Evolutionary conservation across 768 basidiomycete species (phyloP), one percentile per base, ranked within the genome.

Genomic region (Chalciporus sphaerocephalus): DNA sequence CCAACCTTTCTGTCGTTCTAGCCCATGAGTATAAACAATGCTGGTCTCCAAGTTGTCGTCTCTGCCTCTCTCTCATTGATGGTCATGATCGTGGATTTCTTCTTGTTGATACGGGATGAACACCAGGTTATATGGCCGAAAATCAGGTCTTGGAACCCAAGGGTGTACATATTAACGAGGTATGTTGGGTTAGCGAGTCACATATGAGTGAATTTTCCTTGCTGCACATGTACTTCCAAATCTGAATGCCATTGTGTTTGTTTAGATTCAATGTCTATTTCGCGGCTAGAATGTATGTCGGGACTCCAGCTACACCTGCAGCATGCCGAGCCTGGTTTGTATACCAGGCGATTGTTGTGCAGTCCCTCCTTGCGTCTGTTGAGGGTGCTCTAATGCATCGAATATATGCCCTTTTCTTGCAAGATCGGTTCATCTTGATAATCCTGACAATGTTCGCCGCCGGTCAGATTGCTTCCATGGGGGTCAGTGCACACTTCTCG

Each of bases 241-340:
- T 15, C 21, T n/a, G 11, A 10, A 6, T 32, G 8, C n/a, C 17
- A 25, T 39, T 10, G 20, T n/a, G 22, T 9, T 25, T 10, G 13
- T 15, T 23, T 23, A 61, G 57, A 15, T 61, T 55, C n/a, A 61
- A 57, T 21, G 38, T 61, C 3, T 59, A 50, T 32, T 54, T 61
- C 37, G 32, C 49, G 0, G 12, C 37, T 16, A 48, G 57, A 11
- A 59, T 61, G 51, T 43, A 47, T 9, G 17, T 21, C 6, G 55
- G 53, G 5, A 9, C 51, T 13, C n/a, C 16, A 4, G 46, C 46
- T n/a, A 17, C 48, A 2, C 30, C 42, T 3, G n/a, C n/a, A 3
- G 40, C 28, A 2, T 61, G 60, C 35, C 47, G 16, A 9, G 15
- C 20, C 16, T 61, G 60, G 60, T 51, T 47, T 22, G 6, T 10